A percentile compares a stretch with the other conserved stretches of the same genome.
phyloP scores from a whole-genome alignment of 345 rosid genomes.

The Ceriops tagal region DNA sequence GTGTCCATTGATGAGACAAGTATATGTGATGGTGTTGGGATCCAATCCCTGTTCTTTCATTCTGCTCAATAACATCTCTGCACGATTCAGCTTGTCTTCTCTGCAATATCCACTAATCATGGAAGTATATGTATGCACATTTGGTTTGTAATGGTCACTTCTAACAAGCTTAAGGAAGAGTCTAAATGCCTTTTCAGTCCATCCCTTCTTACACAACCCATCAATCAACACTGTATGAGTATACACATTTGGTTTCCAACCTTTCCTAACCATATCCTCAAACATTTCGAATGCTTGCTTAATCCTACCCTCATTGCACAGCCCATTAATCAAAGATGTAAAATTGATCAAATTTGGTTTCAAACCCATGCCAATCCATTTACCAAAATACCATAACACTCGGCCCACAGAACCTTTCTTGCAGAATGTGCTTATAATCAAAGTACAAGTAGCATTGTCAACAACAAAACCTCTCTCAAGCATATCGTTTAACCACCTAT shows the following conservation, averaged over 20 bases:
- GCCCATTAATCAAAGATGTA: slow-evolving; percentile 68
- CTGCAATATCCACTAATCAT: slow-evolving; percentile 86
- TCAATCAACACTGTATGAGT: slow-evolving; percentile 76
- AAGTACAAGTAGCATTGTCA: slow-evolving; percentile 70
- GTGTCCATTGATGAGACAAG: slow-evolving; percentile 67
- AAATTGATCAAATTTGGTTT: slow-evolving; percentile 74
- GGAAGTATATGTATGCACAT: slow-evolving; percentile 71
- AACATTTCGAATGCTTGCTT: slow-evolving; percentile 83
- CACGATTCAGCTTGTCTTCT: slow-evolving; percentile 71
- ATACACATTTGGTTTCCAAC: slow-evolving; percentile 82
- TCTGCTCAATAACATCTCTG: slow-evolving; percentile 75
- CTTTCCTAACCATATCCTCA: slow-evolving; percentile 77
- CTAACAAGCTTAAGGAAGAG: slow-evolving; percentile 78
- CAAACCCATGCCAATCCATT: slow-evolving; percentile 56
- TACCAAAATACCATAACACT: slow-evolving; percentile 65
- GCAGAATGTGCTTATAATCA: slow-evolving; percentile 49
- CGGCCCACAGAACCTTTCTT: slow-evolving; percentile 56
- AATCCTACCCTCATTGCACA: slow-evolving; percentile 77
- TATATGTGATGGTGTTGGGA: slow-evolving; percentile 71
- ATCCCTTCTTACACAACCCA: slow-evolving; percentile 83
- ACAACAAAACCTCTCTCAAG: slow-evolving; percentile 52
- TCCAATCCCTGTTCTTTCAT: slow-evolving; percentile 81
- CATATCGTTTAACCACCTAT: slow-evolving; percentile 70
- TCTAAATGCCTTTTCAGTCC: slow-evolving; percentile 94
- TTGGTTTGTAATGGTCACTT: slow-evolving; percentile 72